Evolutionary conservation across 306 rosid genomes (phyloP).

Genomic region (Glycine latifolia): DNA sequence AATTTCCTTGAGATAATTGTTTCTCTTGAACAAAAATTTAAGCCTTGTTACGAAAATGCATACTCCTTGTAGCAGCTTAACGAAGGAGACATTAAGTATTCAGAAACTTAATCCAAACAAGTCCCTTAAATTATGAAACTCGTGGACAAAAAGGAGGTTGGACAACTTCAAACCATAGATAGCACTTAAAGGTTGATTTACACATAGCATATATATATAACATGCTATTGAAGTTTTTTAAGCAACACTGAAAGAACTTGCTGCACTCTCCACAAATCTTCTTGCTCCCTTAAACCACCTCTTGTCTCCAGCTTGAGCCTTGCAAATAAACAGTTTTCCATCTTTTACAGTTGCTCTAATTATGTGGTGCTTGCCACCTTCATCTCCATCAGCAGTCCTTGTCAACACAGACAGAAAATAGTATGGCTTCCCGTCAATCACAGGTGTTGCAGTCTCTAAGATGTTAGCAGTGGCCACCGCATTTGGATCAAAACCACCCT

Average conservation of each 20-base stretch:
- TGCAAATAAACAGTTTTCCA: constrained; percentile 88
- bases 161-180: constrained; percentile 47
- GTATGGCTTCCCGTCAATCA: constrained; percentile 65
- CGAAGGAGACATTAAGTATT: not conserved
- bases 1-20: not conserved
- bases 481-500: constrained; percentile 93
- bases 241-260: constrained; percentile 92
- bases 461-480: constrained; percentile 89
- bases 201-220: constrained; percentile 19
- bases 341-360: constrained; percentile 84
- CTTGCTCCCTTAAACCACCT: constrained; percentile 99
- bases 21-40: not conserved
- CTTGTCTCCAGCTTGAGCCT: constrained; percentile 99
- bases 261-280: constrained; percentile 79
- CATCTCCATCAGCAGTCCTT: constrained; percentile 98
- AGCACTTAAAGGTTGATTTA: constrained; percentile 41
- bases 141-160: constrained; percentile 31
- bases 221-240: constrained; percentile 41
- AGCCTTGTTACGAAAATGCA: not conserved
- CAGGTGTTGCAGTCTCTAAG: constrained; percentile 57
- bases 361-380: constrained; percentile 96
- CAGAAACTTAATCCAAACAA: constrained; percentile 49
- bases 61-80: not conserved
- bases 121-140: constrained; percentile 52
- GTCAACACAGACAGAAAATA: constrained; percentile 83